Percentiles rank a stretch among this genome's conserved stretches.
These are phyloP conservation scores for Cryptococcus floricola DNA, from an alignment of 1,284 basidiomycete genomes.

Conservation along the genomic window DNA sequence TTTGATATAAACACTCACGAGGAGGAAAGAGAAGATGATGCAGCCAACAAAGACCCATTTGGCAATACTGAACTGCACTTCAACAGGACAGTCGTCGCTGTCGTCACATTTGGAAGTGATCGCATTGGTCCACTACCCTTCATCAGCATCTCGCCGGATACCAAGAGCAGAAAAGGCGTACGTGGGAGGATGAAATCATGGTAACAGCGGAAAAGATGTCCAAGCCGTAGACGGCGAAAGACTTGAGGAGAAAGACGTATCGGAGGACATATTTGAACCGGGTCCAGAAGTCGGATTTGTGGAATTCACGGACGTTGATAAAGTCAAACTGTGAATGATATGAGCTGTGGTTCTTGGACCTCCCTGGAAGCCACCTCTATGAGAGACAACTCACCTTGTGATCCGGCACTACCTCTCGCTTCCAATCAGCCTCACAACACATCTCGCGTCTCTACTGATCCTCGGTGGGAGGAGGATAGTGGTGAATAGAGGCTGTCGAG, in stretches of 20 bases:
- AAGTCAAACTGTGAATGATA: slow-evolving; percentile 79
- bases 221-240: slow-evolving; percentile 89
- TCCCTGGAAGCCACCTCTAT: not conserved
- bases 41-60: slow-evolving; percentile 98
- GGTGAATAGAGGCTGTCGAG: not conserved
- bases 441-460: not conserved
- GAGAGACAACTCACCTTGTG: slow-evolving; percentile 70
- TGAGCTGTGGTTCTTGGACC: not conserved
- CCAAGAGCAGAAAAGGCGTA: slow-evolving; percentile 12
- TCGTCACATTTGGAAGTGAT: slow-evolving; percentile 74
- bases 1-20: slow-evolving; percentile 56
- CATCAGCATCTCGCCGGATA: not conserved
- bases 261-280: slow-evolving; percentile 87
- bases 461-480: not conserved
- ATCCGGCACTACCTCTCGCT: slow-evolving; percentile 93
- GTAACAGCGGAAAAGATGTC: slow-evolving; percentile 98
- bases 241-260: slow-evolving; percentile 88
- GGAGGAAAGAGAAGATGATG: slow-evolving; percentile 93
- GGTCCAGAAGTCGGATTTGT: slow-evolving; percentile 77
- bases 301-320: slow-evolving; percentile 83
- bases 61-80: slow-evolving; percentile 81
- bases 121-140: slow-evolving; percentile 71
- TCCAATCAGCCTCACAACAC: slow-evolving; percentile 71
- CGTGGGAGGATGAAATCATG: slow-evolving; percentile 80
- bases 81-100: slow-evolving; percentile 60